Evolutionary conservation across 75 land plant genomes (phyloP), one percentile per base, ranked within the genome.

Genomic region (Picea glauca): DNA sequence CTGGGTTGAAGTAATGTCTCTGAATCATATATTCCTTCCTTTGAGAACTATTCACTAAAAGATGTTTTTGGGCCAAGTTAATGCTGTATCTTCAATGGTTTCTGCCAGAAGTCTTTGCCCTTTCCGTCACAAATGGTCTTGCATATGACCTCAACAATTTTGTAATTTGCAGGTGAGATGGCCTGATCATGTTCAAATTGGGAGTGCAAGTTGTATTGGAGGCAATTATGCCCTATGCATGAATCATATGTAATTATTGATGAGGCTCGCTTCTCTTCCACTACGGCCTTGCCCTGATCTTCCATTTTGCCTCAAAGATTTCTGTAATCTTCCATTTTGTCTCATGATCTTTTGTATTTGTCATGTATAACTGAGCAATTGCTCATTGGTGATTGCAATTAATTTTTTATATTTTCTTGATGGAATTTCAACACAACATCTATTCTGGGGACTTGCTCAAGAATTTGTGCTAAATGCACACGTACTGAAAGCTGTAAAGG

Each of bases 91-190:
- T 70, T 18, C 15, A 70, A 12, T 4, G 43, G 74, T 43, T 70
- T 70, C 56, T 70, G 50, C 20, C 23, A 70, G 46, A 70, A 46
- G 12, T 70, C 23, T 40, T 21, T 70, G 40, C 26, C 4, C 73
- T 40, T 40, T 70, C 13, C 8, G 12, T 70, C n/a, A 70, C 40
- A 70, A 38, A 40, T 70, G 21, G n/a, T 38, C 66, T 23, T 23
- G 33, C 35, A 38, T 70, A 43, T n/a, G n/a, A 70, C 15, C 8
- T 20, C 4, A 32, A 3, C 18, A 43, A 38, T 70, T 12, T 43
- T 70, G 50, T 70, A 38, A 70, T 70, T 70, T 43, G 23, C 74
- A 70, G 74, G 74, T 43, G 54, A 43, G 15, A 46, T 70, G 74
- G 11, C 54, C 14, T n/a, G 54, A 70, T n/a, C 56, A 18, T 18